These are phyloP conservation scores for Neopestalotiopsis sp. DNA, from an alignment of 2,329 filamentous ascomycete genomes.

Conservation along the genomic window DNA sequence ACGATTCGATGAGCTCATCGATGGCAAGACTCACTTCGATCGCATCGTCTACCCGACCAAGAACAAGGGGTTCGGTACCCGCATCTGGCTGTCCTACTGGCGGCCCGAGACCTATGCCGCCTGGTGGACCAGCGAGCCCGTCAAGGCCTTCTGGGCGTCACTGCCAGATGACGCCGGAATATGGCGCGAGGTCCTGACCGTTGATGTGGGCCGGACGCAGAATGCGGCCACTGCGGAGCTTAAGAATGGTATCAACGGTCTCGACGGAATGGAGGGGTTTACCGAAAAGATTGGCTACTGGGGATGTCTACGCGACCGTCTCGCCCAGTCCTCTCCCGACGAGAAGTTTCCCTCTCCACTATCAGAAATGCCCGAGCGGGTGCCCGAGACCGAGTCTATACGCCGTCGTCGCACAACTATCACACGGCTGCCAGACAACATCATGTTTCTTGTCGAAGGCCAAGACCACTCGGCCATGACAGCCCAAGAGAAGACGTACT, in stretches of 20 bases:
- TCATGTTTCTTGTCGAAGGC: background rate
- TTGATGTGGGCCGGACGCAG: background rate
- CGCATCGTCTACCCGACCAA: background rate
- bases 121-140: background rate
- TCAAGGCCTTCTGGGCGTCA: background rate
- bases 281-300: background rate
- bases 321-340: background rate
- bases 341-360: background rate
- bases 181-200: background rate
- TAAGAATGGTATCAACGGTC: background rate
- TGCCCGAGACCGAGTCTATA: background rate
- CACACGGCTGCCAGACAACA: background rate
- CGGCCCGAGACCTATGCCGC: background rate
- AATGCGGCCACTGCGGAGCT: background rate
- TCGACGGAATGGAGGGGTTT: background rate
- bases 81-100: constrained; percentile 7
- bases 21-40: background rate
- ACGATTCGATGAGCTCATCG: background rate
- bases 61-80: background rate
- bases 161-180: background rate
- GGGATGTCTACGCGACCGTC: background rate
- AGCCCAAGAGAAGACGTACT: background rate
- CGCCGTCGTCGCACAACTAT: background rate
- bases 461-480: constrained; percentile 1
- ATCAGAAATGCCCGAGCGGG: background rate